Base-by-base conservation (phyloP, 1,284 basidiomycete genomes). In the Mycena sp. region DNA sequence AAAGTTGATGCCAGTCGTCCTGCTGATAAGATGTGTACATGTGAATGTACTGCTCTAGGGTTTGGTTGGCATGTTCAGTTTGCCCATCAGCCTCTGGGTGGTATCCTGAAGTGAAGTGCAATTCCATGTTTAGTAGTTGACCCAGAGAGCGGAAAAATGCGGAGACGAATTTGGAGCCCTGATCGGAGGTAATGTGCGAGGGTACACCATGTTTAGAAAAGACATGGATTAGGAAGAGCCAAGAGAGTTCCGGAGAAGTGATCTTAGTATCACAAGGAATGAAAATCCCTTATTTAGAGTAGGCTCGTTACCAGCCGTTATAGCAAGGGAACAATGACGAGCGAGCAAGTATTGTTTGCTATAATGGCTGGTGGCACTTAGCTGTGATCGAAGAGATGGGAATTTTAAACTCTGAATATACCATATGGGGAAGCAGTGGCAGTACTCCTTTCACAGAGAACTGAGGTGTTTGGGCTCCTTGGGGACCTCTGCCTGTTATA, bases 1-100 rank as follows among this genome's bases (percentile, higher is more conserved):
- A 72, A 2, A 74, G 68, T 0, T 68, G 45, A 0, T 61, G 52
- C 82, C 80, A 83, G 60, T 81, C 67, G 65, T 75, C 67, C 58
- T 82, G 79, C 32, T 77, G 48, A 64, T 81, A 76, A 54, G 73
- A 71, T 51, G 58, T 56, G 61, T 76, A 80, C 7, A 74, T 61
- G 2, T 71, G 67, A 9, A 81, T 67, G 63, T 77, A 79, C 16
- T 76, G 73, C 65, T 83, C 77, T 0, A 84, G 40, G 0, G 69
- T 69, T 61, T 82, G 80, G 64, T 85, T 84, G 2, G 17, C 16
- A 35, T 71, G 53, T 68, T 86, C 78, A 0, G 80, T 80, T 51
- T 83, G 79, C 0, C 83, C 80, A 58, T 86, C 78, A 0, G 78
- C 75, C 61, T 83, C 72, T 0, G 81, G 81, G 61, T 83, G 79